phyloP scores from a whole-genome alignment of 1,284 basidiomycete genomes.

The Mycena sp. region DNA sequence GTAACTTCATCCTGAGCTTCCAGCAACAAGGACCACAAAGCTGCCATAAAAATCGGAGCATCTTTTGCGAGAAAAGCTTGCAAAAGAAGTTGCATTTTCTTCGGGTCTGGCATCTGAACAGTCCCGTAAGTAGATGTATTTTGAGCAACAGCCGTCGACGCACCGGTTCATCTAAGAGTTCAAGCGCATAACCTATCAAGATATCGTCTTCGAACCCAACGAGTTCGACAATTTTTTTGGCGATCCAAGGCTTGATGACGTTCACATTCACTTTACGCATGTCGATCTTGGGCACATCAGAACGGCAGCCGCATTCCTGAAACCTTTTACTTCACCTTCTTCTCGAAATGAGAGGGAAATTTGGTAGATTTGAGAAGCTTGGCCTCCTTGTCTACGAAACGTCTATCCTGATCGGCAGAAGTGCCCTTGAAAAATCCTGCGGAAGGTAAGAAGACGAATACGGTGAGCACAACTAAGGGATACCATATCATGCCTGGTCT shows the following conservation, averaged over 20 bases:
- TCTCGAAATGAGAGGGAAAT: slow-evolving; percentile 90
- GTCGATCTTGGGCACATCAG: slow-evolving; percentile 71
- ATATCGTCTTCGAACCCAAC: slow-evolving; percentile 97
- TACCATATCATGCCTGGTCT: slow-evolving; percentile 41
- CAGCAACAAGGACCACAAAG: slow-evolving; percentile 90
- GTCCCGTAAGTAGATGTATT: neutral
- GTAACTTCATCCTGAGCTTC: slow-evolving; percentile 91
- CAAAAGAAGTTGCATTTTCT: slow-evolving; percentile 94
- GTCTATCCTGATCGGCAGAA: slow-evolving; percentile 84
- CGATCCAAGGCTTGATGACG: slow-evolving; percentile 94
- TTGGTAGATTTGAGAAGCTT: slow-evolving; percentile 90
- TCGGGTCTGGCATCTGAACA: slow-evolving; percentile 87
- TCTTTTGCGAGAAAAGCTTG: slow-evolving; percentile 89
- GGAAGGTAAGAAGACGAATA: slow-evolving; percentile 34
- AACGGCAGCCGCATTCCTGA: neutral
- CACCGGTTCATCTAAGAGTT: slow-evolving; percentile 93
- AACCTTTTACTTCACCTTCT: slow-evolving; percentile 69
- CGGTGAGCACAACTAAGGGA: slow-evolving; percentile 37
- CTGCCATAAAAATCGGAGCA: slow-evolving; percentile 87
- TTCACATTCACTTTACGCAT: slow-evolving; percentile 93
- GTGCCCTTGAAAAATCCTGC: slow-evolving; percentile 89
- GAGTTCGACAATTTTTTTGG: slow-evolving; percentile 89
- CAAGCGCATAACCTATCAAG: slow-evolving; percentile 95
- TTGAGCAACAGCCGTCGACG: slow-evolving; percentile 37
- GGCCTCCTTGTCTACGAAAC: slow-evolving; percentile 96